These are phyloP conservation scores for Pythium dissotocum DNA, from an alignment of 352 stramenopile genomes.

Conservation along the genomic window DNA sequence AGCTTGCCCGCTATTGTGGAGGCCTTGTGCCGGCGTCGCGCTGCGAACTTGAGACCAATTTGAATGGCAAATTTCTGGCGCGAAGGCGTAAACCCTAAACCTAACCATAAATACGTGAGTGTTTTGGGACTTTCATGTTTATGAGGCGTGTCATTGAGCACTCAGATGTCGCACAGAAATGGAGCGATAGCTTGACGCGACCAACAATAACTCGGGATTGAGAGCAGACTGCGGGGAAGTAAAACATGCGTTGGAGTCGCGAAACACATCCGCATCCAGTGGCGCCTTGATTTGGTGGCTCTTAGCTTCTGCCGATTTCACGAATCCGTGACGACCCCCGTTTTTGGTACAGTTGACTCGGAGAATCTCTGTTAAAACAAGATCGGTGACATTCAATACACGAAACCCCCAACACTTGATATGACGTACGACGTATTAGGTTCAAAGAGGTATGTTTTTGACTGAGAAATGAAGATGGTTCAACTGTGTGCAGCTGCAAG, in stretches of 20 bases:
- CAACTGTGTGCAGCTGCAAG: too few relatives aligned
- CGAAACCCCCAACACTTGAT: too few relatives aligned
- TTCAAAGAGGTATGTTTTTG: too few relatives aligned
- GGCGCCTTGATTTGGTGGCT: background rate
- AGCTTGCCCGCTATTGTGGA: background rate
- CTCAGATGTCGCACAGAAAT: constrained; percentile 3
- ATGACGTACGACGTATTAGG: too few relatives aligned
- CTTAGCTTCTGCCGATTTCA: constrained; percentile 3
- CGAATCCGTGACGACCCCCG: background rate
- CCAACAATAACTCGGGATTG: constrained; percentile 3
- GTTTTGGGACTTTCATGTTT: constrained; percentile 5
- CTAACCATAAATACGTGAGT: background rate
- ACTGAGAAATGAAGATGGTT: too few relatives aligned
- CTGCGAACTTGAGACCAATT: background rate
- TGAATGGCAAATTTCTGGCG: background rate
- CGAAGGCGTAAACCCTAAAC: background rate
- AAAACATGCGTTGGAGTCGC: background rate
- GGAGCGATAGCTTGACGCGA: background rate
- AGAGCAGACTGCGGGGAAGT: background rate
- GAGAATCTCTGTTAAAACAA: constrained; percentile 3
- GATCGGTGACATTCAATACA: too few relatives aligned
- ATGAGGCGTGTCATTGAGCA: constrained; percentile 1
- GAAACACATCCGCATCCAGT: background rate
- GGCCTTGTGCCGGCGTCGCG: too few relatives aligned
- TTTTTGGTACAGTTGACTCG: constrained; percentile 7